These are phyloP conservation scores for Apiospora rasikravindrae DNA, from an alignment of 2,329 filamentous ascomycete genomes.

Conservation along the genomic window DNA sequence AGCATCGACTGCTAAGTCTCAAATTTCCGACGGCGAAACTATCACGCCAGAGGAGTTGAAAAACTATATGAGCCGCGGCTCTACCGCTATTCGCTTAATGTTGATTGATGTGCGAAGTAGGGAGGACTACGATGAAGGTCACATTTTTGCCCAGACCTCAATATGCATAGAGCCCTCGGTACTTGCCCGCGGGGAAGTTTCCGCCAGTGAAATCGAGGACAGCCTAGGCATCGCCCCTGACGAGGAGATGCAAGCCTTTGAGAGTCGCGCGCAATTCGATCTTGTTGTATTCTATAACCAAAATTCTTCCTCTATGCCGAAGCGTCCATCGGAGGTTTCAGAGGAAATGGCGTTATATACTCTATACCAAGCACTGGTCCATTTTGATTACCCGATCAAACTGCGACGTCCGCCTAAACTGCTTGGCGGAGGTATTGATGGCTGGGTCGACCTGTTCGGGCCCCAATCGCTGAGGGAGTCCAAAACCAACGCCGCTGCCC, in stretches of 20 bases:
- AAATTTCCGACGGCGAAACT: slow-evolving; percentile 58
- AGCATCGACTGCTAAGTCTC: slow-evolving; percentile 23
- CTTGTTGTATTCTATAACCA: slow-evolving; percentile 92
- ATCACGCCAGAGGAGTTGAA: slow-evolving; percentile 75
- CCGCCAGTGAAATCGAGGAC: slow-evolving; percentile 66
- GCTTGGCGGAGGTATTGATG: slow-evolving; percentile 80
- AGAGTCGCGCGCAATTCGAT: slow-evolving; percentile 76
- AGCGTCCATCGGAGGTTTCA: slow-evolving; percentile 39
- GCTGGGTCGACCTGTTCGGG: slow-evolving; percentile 87
- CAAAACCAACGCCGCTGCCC: slow-evolving; percentile 26
- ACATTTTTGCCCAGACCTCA: slow-evolving; percentile 82
- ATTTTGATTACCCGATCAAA: slow-evolving; percentile 82
- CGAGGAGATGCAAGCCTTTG: slow-evolving; percentile 78
- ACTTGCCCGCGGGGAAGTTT: slow-evolving; percentile 70
- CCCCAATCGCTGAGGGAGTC: slow-evolving; percentile 61
- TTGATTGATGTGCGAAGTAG: slow-evolving; percentile 86
- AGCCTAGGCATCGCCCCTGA: slow-evolving; percentile 73
- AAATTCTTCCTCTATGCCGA: slow-evolving; percentile 57
- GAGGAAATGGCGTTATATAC: slow-evolving; percentile 66
- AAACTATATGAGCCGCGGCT: slow-evolving; percentile 65
- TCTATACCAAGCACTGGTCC: slow-evolving; percentile 78
- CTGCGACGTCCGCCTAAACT: slow-evolving; percentile 77
- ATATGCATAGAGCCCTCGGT: slow-evolving; percentile 89
- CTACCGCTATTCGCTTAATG: slow-evolving; percentile 67
- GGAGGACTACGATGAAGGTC: slow-evolving; percentile 83